Conservation (phyloP, 441 rosid species). For the Pelargonium exstipulatum region DNA sequence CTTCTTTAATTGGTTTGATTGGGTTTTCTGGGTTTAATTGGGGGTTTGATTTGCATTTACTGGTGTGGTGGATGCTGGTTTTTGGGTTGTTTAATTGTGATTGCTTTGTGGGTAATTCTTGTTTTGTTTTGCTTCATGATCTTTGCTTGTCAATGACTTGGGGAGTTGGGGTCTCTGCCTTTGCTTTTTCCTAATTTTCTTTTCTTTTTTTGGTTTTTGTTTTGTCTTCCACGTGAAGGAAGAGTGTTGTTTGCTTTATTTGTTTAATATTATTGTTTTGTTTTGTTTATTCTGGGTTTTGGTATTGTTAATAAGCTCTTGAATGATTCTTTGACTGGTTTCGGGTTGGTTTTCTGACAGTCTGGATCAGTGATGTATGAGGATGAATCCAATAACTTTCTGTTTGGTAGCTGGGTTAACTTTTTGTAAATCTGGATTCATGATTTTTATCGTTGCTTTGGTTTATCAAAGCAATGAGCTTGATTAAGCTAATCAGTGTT, state of each 20-base stretch:
- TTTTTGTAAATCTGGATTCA: too few species aligned
- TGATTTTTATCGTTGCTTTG: neutral
- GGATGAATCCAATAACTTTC: neutral
- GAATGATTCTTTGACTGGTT: neutral
- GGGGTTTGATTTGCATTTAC: neutral
- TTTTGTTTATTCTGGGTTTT: conserved; percentile 6
- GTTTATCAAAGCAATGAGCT: conserved; percentile 10
- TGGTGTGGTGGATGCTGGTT: conserved; percentile 4
- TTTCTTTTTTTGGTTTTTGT: neutral
- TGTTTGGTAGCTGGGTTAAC: too few species aligned
- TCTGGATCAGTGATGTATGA: neutral
- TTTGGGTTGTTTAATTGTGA: neutral
- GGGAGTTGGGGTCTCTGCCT: too few species aligned
- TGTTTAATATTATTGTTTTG: neutral
- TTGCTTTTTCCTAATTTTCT: neutral
- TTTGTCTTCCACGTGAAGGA: conserved; percentile 7
- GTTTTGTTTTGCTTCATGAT: neutral
- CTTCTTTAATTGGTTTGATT: neutral
- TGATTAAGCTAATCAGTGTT: neutral
- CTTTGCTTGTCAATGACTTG: conserved; percentile 5
- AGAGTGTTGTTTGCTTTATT: conserved; percentile 4
- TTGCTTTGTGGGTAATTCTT: conserved; percentile 1
- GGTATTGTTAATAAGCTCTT: neutral
- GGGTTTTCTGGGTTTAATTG: conserved; percentile 7
- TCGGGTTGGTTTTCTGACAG: neutral